Base-by-base conservation (phyloP, 2,329 filamentous ascomycete species). In the Fusarium circinatum region DNA sequence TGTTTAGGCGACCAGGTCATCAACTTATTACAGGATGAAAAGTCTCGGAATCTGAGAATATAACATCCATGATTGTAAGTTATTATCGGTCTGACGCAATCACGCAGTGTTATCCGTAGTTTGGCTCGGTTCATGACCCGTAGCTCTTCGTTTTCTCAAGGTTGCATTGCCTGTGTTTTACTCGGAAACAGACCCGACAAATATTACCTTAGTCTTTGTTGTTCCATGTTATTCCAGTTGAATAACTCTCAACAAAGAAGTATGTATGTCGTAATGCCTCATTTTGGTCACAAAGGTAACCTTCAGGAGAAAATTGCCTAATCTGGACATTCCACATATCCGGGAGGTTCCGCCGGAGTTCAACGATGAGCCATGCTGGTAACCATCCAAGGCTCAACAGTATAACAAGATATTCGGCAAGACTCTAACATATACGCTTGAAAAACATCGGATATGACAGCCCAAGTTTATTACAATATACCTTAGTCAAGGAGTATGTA, bases 221-320 rank as follows among this genome's bases (percentile, higher is more conserved):
- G 15, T 38, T 51, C 13, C 22, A 26, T 44, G 22, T 22, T 58
- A n/a, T 26, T 28, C 18, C 14, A 54, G 24, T 26, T 22, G 17
- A 20, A 22, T 38, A 54, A 14, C 18, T 26, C 24, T 54, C 34
- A 36, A 38, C 18, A 54, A 38, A 54, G 24, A 54, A 22, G 20
- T 34, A 36, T 36, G 20, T 34, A 34, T 38, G 24, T 20, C 18
- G 49, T 22, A 28, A 54, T 38, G 32, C 49, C 32, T 54, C 18
- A 24, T 14, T 32, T n/a, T 41, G 32, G 30, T 24, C 51, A 38
- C 24, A 38, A 24, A 24, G 39, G 17, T 34, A 51, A 18, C 12
- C 30, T 18, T 36, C 22, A 15, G 51, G 51, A 56, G 51, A 58
- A 58, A 58, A 58, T 28, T 58, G 60, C 60, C 60, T 62, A 62